Evolutionary conservation across 129 eudicot species (phyloP), one percentile per base, ranked within the genome.

Genomic region (Helianthus annuus): DNA sequence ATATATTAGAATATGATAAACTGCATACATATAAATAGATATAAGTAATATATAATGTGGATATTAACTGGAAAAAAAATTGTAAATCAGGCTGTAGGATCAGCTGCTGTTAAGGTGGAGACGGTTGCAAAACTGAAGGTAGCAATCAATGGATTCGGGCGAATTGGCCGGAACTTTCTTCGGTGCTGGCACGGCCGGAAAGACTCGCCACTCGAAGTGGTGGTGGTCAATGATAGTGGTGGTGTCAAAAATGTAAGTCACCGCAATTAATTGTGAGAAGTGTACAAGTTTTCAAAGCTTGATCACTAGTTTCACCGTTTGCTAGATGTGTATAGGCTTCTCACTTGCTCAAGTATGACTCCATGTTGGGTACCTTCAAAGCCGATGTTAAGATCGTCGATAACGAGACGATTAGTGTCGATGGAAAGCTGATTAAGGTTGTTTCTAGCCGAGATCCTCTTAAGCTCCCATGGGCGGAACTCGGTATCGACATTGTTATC

Each of bases 181-280:
- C 82, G 99, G 32, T 95, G 99, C 84, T 95, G 99, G 99, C 99
- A 95, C 68, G 99, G 97, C 17, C 89, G 99, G 58, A 78, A 84
- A 79, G 87, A 95, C 84, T 90, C 97, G 36, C 99, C 99, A 19
- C 89, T 95, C 12, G 99, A 95, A 7, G 99, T 95, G 7, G 65
- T 95, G 14, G 96, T 95, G 6, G 87, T 95, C 66, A 95, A 95
- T 15, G 99, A 95, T 87, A 95, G 97, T 68, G 99, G 97, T 4
- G 99, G 99, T 86, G 99, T 95, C 29, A 95, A 81, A 82, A 95
- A 95, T 40, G 99, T 95, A 78, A 83, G 97, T 78, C 3, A 70
- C 49, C 71, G 40, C 58, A 27, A 3, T 38, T 45, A 6, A 15
- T 32, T 32, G 4, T 68, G 63, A 58, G 29, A 34, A 59, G 63